Conservation (phyloP, 2,329 filamentous ascomycete genomes). For the Neonectria sp. region DNA sequence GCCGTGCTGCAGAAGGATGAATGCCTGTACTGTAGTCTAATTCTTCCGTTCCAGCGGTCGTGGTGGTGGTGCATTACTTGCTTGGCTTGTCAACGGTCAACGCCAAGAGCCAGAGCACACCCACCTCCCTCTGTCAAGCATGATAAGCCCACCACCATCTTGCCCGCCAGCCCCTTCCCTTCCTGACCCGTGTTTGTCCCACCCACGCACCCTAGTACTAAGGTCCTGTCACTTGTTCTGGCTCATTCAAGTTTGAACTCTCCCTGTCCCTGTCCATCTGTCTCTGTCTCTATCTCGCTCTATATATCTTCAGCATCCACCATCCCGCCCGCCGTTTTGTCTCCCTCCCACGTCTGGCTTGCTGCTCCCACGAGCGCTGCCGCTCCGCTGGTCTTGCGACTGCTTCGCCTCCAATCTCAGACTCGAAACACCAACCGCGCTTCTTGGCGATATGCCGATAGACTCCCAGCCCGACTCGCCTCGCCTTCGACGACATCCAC, state of each 20-base stretch:
- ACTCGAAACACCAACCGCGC: conserved; percentile 5
- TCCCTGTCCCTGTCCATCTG: background rate
- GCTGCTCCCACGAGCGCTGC: background rate
- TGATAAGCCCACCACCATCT: conserved; percentile 46
- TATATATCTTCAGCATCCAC: background rate
- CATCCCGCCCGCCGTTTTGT: background rate
- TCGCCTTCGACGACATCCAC: conserved; percentile 33
- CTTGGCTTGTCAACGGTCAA: conserved; percentile 31
- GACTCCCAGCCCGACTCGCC: conserved; percentile 20
- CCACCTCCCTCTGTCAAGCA: conserved; percentile 17
- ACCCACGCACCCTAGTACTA: conserved; percentile 5
- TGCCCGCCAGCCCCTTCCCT: conserved; percentile 40
- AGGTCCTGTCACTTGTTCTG: background rate
- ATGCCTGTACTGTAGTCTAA: too few relatives aligned
- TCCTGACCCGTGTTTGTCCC: conserved; percentile 26
- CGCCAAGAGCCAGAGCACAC: conserved; percentile 40
- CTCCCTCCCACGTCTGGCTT: background rate
- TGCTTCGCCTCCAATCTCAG: background rate
- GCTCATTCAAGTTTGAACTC: background rate
- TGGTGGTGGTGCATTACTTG: conserved; percentile 13
- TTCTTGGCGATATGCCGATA: conserved; percentile 41
- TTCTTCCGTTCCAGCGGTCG: too few relatives aligned
- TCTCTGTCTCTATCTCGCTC: background rate
- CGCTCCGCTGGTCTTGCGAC: conserved; percentile 1
- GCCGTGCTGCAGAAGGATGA: background rate